Evolutionary conservation across 805 yeast genomes (phyloP).

Genomic region (Suhomyces sp.): DNA sequence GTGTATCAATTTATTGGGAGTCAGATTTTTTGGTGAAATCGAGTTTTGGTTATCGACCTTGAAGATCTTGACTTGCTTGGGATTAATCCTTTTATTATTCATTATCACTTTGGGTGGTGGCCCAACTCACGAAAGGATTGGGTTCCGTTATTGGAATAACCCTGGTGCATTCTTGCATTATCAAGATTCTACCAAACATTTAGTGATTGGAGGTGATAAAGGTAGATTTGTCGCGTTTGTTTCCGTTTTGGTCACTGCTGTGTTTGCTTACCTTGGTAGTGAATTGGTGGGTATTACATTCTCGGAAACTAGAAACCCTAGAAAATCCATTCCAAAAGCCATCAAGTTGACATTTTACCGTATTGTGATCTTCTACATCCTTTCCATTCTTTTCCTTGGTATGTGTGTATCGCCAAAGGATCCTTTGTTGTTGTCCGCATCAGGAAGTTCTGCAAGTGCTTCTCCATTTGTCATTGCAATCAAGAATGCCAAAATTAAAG

Average conservation of each 20-base stretch:
- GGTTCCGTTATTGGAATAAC: slow-evolving; percentile 66
- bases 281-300: slow-evolving; percentile 71
- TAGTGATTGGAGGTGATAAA: slow-evolving; percentile 37
- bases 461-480: slow-evolving; percentile 87
- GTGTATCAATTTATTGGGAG: slow-evolving; percentile 46
- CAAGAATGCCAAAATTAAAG: slow-evolving; percentile 59
- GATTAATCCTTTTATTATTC: slow-evolving; percentile 61
- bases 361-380: slow-evolving; percentile 60
- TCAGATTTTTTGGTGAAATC: slow-evolving; percentile 35
- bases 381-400: slow-evolving; percentile 62
- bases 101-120: slow-evolving; percentile 76
- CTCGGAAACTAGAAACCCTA: slow-evolving; percentile 66
- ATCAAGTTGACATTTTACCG: slow-evolving; percentile 64
- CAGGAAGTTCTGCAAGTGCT: slow-evolving; percentile 61
- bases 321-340: slow-evolving; percentile 69
- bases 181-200: slow-evolving; percentile 39
- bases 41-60: slow-evolving; percentile 59
- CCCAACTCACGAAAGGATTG: slow-evolving; percentile 69
- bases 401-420: slow-evolving; percentile 64
- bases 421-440: slow-evolving; percentile 47
- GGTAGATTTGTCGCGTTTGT: slow-evolving; percentile 63
- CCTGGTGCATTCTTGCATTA: slow-evolving; percentile 62
- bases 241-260: slow-evolving; percentile 62
- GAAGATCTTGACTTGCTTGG: slow-evolving; percentile 63
- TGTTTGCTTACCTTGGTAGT: slow-evolving; percentile 69